Base-by-base conservation (phyloP, 2,329 filamentous ascomycete species). In the Beauveria sp. region DNA sequence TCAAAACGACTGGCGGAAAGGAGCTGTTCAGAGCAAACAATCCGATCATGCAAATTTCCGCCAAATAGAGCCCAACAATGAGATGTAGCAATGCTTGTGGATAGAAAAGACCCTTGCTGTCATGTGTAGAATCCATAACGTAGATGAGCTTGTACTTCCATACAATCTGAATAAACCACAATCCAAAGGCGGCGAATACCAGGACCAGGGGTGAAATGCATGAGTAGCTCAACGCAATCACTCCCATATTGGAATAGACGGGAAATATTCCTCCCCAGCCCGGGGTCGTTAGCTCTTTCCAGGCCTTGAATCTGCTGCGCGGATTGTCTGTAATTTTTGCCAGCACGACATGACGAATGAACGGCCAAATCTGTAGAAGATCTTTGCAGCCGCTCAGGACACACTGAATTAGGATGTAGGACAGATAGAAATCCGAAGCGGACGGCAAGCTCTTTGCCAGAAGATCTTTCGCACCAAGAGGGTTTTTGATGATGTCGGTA, bases 141-240 rank as follows among this genome's bases (percentile, higher is more conserved):
- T 91, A 97, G 55, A 97, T 82, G 61, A 98, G 76, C 71, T 96
- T 96, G 80, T 98, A 96, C 20, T 90, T 85, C 80, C 91, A 96
- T 53, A 92, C 90, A 58, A 93, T 78, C 72, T 96, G 96, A 75
- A 96, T 93, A 48, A 95, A 78, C 24, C 81, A 85, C 63, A 97
- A 83, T 31, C 91, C 92, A 45, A 90, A 80, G 1, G 88, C 86
- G 1, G 91, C 90, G 69, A 96, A 97, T 5, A 87, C 84, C 55
- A 96, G 81, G 60, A 96, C 87, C 12, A 97, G 77, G 0, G 93
- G 93, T 2, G 92, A 90, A 68, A 97, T 96, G 65, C 87, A 88
- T 2, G 91, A 88, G 71, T 97, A 97, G 38, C 87, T 89, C 64
- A 97, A 88, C 46, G 90, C 88, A 69, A 93, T 91, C 22, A 91